phyloP scores from a whole-genome alignment of 495 filamentous ascomycete genomes.

The Halenospora varia region DNA sequence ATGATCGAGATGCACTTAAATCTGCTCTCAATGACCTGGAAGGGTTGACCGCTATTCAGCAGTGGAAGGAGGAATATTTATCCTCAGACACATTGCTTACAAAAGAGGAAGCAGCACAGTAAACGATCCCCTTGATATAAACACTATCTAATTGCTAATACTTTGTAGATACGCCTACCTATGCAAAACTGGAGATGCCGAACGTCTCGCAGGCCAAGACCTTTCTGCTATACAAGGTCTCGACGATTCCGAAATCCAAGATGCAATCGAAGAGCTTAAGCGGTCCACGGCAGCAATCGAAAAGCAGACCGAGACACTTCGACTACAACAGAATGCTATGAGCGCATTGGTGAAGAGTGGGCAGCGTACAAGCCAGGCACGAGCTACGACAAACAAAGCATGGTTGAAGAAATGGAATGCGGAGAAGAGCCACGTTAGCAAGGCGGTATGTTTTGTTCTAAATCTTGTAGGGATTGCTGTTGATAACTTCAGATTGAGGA shows the following conservation, averaged over 20 bases:
- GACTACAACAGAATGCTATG: conserved; percentile 40
- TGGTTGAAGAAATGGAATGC: conserved; percentile 30
- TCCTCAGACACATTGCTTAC: conserved; percentile 39
- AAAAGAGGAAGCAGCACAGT: conserved; percentile 38
- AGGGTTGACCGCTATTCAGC: conserved; percentile 25
- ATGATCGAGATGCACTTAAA: conserved; percentile 21
- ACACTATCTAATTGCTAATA: background rate
- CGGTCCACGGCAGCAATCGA: conserved; percentile 42
- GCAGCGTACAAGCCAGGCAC: conserved; percentile 24
- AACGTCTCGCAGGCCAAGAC: conserved; percentile 32
- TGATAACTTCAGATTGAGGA: conserved; percentile 32
- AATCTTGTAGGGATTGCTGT: background rate
- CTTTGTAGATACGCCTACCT: conserved; percentile 33
- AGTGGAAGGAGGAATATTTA: conserved; percentile 38
- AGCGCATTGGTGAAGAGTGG: conserved; percentile 30
- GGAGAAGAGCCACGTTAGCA: conserved; percentile 28
- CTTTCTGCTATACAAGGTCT: conserved; percentile 30
- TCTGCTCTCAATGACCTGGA: conserved; percentile 21
- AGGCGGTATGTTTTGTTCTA: conserved; percentile 22
- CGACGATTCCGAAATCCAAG: conserved; percentile 35
- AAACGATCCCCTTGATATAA: conserved; percentile 18
- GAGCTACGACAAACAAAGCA: conserved; percentile 25
- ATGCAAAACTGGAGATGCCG: conserved; percentile 32
- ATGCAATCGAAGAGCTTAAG: conserved; percentile 40
- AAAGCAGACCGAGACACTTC: conserved; percentile 39